phyloP scores from a whole-genome alignment of 148 eudicot genomes.

The Vaccinium corymbosum region DNA sequence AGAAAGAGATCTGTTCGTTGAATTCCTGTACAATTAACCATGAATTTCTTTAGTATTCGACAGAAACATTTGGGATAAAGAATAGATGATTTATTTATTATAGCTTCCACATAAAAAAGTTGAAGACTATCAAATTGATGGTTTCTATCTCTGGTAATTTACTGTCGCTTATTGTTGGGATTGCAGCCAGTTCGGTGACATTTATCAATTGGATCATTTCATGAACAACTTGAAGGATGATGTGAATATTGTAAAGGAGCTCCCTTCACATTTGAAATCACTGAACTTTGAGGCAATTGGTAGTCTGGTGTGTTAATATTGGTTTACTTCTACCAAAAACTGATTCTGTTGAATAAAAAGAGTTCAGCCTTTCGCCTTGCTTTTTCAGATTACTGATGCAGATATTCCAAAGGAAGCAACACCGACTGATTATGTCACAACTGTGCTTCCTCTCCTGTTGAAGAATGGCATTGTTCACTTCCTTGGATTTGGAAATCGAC shows the following conservation, averaged over 20 bases:
- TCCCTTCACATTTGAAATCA: constrained; percentile 59
- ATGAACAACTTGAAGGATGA: constrained; percentile 54
- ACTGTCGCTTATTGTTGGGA: constrained; percentile 13
- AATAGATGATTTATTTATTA: neutral
- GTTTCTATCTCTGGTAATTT: neutral
- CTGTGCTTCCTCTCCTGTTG: constrained; percentile 63
- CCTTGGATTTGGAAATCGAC: constrained; percentile 89
- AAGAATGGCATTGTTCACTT: constrained; percentile 75
- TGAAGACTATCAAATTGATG: neutral
- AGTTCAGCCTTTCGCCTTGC: neutral
- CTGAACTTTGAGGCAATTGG: constrained; percentile 76
- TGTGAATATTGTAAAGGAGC: constrained; percentile 65
- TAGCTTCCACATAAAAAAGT: neutral
- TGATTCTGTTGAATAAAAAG: neutral
- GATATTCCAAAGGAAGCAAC: constrained; percentile 85
- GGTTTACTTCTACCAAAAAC: neutral
- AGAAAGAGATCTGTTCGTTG: neutral
- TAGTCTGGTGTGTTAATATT: constrained; percentile 59
- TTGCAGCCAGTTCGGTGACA: constrained; percentile 87
- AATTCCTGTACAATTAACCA: neutral
- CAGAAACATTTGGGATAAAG: neutral
- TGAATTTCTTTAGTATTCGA: neutral
- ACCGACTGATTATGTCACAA: constrained; percentile 50
- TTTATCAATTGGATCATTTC: constrained; percentile 79
- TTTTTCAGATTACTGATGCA: constrained; percentile 74